phyloP scores from a whole-genome alignment of 495 filamentous ascomycete species.

The Glutinoglossum americanum region DNA sequence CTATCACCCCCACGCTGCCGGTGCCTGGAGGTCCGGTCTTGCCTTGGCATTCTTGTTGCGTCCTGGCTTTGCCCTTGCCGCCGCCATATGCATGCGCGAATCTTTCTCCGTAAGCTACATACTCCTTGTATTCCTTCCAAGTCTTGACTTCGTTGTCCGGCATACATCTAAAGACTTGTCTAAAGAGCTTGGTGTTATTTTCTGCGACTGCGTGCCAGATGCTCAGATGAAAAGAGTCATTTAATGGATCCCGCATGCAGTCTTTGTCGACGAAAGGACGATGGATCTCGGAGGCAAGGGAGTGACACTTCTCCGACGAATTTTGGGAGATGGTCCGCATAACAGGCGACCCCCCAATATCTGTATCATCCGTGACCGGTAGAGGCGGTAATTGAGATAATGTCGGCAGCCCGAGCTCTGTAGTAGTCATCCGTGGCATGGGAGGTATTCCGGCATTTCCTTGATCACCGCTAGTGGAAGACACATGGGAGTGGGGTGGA shows the following conservation, averaged over 20 bases:
- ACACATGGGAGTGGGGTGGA: not conserved
- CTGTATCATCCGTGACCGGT: constrained; percentile 50
- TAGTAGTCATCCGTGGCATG: constrained; percentile 27
- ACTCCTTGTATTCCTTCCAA: constrained; percentile 91
- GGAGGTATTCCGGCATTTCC: constrained; percentile 29
- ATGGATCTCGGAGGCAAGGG: constrained; percentile 45
- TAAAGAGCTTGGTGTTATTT: constrained; percentile 86
- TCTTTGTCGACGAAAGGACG: constrained; percentile 39
- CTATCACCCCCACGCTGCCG: constrained; percentile 8
- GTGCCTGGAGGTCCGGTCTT: constrained; percentile 26
- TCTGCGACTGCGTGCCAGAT: constrained; percentile 74
- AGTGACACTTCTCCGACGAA: constrained; percentile 26
- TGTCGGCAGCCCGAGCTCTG: constrained; percentile 32
- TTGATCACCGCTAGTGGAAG: not conserved
- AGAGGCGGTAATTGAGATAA: constrained; percentile 45
- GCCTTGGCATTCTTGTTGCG: constrained; percentile 19
- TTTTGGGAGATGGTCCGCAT: constrained; percentile 16
- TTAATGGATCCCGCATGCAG: constrained; percentile 67
- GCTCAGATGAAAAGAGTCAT: constrained; percentile 63
- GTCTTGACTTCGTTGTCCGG: constrained; percentile 83
- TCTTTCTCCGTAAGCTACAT: constrained; percentile 50
- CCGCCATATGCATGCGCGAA: constrained; percentile 47
- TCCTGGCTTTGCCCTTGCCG: constrained; percentile 25
- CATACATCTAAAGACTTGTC: constrained; percentile 89
- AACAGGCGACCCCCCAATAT: constrained; percentile 47